phyloP scores from a whole-genome alignment of 139 green algal genomes.

The Coccomyxa sp. region DNA sequence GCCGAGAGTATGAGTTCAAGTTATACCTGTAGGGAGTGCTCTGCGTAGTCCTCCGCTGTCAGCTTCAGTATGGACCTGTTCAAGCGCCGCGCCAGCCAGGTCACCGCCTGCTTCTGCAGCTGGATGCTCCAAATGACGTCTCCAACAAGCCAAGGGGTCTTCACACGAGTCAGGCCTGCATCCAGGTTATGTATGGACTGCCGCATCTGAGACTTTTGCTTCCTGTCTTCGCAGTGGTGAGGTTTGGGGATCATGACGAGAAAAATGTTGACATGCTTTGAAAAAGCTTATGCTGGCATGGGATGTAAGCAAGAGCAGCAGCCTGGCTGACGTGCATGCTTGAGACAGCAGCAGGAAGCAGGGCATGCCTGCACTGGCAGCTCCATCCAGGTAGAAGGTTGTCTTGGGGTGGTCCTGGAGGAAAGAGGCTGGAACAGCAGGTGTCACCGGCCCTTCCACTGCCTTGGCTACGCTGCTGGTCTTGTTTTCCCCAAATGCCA shows the following conservation, averaged over 20 bases:
- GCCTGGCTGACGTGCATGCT: too few relatives aligned
- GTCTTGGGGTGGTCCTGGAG: constrained; percentile 19
- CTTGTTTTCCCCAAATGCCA: constrained; percentile 26
- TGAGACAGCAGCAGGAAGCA: not conserved
- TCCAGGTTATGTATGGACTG: too few relatives aligned
- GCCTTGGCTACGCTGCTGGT: not conserved
- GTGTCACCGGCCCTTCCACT: constrained; percentile 11
- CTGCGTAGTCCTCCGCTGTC: constrained; percentile 17
- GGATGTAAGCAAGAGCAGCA: too few relatives aligned
- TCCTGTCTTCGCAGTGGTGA: too few relatives aligned
- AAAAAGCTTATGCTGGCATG: too few relatives aligned
- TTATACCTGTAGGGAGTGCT: constrained; percentile 7
- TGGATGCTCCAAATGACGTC: constrained; percentile 7
- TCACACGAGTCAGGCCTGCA: constrained; percentile 4
- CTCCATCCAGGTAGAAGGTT: constrained; percentile 6
- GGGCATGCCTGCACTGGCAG: not conserved
- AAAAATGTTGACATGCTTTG: too few relatives aligned
- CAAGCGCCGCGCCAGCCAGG: constrained; percentile 19
- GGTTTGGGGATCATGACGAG: too few relatives aligned
- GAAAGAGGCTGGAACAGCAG: constrained; percentile 10
- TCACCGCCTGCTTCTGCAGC: constrained; percentile 9
- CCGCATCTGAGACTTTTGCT: not conserved
- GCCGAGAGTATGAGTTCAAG: not conserved
- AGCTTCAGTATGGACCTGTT: constrained; percentile 16
- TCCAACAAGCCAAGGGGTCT: constrained; percentile 18